Evolutionary conservation across 2,329 filamentous ascomycete species (phyloP).

Genomic region (Thielaviopsis euricoi): DNA sequence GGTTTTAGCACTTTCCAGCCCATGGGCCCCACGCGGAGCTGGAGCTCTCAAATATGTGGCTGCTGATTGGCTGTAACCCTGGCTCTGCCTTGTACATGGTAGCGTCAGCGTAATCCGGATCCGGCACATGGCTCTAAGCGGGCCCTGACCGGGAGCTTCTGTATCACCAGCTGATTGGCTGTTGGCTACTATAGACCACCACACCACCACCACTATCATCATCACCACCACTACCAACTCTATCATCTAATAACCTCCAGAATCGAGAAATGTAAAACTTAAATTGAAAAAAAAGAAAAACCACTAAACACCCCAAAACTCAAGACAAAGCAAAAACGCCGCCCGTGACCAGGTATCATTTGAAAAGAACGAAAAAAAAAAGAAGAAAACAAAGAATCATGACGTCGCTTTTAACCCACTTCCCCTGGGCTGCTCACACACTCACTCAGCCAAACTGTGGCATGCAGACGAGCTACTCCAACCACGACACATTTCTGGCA

Average conservation of each 20-base stretch:
- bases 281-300: neutral
- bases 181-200: neutral
- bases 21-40: neutral
- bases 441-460: too few species aligned
- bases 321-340: conserved; percentile 2
- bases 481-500: too few species aligned
- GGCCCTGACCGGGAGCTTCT: neutral
- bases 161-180: neutral
- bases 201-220: too few species aligned
- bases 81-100: too few species aligned
- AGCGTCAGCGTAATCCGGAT: neutral
- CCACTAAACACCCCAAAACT: neutral
- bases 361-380: neutral
- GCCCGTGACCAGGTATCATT: conserved; percentile 11
- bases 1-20: neutral
- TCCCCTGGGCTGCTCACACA: neutral
- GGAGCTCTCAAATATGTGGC: conserved; percentile 7
- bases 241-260: neutral
- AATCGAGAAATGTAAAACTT: neutral
- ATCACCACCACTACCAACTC: neutral
- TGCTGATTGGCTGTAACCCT: conserved; percentile 3
- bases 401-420: conserved; percentile 5
- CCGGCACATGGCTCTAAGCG: neutral
- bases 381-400: conserved; percentile 7
- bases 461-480: too few species aligned